Base-by-base conservation (phyloP, 2,329 filamentous ascomycete genomes). In the Verticillium longisporum region DNA sequence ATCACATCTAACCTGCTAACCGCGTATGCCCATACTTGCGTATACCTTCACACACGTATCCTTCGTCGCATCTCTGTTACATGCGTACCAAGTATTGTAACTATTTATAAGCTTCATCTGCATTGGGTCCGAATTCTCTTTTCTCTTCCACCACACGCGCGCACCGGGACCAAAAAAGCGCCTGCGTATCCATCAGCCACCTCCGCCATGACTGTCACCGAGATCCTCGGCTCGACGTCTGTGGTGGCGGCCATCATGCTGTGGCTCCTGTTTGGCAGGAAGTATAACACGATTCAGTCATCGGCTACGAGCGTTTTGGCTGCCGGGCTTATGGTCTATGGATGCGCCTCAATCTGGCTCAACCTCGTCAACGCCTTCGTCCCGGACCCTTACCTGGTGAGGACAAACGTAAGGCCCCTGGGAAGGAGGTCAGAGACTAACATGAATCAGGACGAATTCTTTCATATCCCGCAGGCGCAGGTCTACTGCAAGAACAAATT, bases 391-490 rank as follows among this genome's bases (percentile, higher is more conserved):
- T 86, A 86, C 65, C 72, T 86, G 36, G 83, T n/a, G n/a, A n/a
- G 33, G 38, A 18, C 2, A 7, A 14, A 5, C 21, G 6, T 3
- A 9, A 54, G 6, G 21, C 41, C 41, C 1, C 41, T 7, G 2
- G 41, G 9, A 18, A 11, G 5, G 2, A 15, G 15, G 15, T 9
- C 41, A n/a, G n/a, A 56, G 0, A 62, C 57, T 26, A 4, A 13
- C 15, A 7, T 0, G 5, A 33, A 37, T 26, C 64, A 94, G 90
- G 91, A 96, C 72, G 91, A 96, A 71, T 79, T 92, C 34, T 96
- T 95, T 65, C 91, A 99, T 72, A 88, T 97, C 26, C 91, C 92
- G 0, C 95, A 99, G 75, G 92, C 92, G 0, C 91, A 96, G 69
- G 86, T 84, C 34, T 99, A 97, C 73, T 97, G 93, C 73, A 73